Percentiles rank a stretch among this genome's conserved stretches.
Evolutionary conservation across 139 green algal genomes (phyloP).

Genomic region (Chlamydomonas asymmetrica): DNA sequence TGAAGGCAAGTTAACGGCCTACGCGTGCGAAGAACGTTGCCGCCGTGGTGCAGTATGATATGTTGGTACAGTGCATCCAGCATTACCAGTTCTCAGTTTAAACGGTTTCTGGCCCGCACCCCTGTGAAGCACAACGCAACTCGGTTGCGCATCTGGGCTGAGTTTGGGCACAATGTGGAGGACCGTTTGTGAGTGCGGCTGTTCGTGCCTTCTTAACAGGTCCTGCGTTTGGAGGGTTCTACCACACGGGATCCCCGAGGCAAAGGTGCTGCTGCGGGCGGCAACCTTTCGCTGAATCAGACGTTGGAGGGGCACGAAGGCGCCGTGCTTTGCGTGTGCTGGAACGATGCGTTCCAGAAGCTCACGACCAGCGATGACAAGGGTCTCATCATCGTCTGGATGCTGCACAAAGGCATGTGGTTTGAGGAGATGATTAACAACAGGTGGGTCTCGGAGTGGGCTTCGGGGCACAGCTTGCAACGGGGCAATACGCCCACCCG

Average conservation of each 20-base stretch:
- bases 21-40: too few species aligned
- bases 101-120: neutral
- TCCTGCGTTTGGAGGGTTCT: constrained; percentile 54
- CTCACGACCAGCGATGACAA: constrained; percentile 80
- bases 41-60: too few species aligned
- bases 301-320: constrained; percentile 80
- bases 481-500: neutral
- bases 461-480: neutral
- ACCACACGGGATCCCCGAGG: constrained; percentile 40
- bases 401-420: constrained; percentile 80
- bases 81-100: neutral
- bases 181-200: neutral
- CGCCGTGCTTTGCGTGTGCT: constrained; percentile 61
- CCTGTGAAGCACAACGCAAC: neutral
- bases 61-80: neutral
- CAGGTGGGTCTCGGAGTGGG: constrained; percentile 39
- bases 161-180: neutral
- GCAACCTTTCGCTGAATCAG: constrained; percentile 72
- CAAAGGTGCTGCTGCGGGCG: constrained; percentile 23
- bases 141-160: neutral
- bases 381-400: constrained; percentile 90
- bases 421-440: constrained; percentile 94
- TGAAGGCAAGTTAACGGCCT: constrained; percentile 70
- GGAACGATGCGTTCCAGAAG: constrained; percentile 80
- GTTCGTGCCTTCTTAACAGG: constrained; percentile 19